phyloP scores from a whole-genome alignment of 2,329 filamentous ascomycete species.

The Phaeophleospora eucalypticola region DNA sequence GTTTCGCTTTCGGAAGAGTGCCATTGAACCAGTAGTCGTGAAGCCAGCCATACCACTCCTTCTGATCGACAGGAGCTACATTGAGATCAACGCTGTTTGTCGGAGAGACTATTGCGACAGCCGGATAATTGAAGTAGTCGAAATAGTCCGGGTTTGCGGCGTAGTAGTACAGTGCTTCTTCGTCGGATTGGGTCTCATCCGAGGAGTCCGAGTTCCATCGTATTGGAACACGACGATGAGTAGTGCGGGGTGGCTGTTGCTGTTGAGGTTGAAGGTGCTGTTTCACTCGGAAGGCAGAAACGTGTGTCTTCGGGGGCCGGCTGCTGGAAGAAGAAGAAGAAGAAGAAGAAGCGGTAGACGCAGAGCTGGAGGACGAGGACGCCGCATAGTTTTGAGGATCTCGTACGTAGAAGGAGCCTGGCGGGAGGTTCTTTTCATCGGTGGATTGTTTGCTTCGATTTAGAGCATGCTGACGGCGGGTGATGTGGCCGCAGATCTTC shows the following conservation, averaged over 20 bases:
- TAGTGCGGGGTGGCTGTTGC: too few species aligned
- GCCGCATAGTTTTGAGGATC: not conserved
- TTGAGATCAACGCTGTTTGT: not conserved
- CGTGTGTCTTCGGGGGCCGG: not conserved
- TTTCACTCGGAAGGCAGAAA: not conserved
- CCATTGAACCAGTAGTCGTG: not conserved
- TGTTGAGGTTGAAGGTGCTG: too few species aligned
- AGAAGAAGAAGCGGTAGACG: not conserved
- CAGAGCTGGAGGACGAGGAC: not conserved
- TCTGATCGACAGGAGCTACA: not conserved
- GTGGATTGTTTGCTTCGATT: not conserved
- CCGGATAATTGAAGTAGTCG: not conserved
- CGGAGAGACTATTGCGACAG: not conserved
- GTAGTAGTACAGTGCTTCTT: too few species aligned
- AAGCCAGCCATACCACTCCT: slow-evolving; percentile 1
- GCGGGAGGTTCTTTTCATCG: not conserved
- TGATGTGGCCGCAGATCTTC: slow-evolving; percentile 1
- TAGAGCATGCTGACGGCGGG: not conserved
- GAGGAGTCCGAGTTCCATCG: too few species aligned
- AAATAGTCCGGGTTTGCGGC: too few species aligned
- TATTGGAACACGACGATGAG: too few species aligned
- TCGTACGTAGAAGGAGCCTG: not conserved
- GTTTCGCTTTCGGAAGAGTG: not conserved
- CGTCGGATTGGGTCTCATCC: too few species aligned
- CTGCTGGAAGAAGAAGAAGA: not conserved